Evolutionary conservation across 495 filamentous ascomycete genomes (phyloP), one percentile per base, ranked within the genome.

Genomic region (Lentithecium fluviatile): DNA sequence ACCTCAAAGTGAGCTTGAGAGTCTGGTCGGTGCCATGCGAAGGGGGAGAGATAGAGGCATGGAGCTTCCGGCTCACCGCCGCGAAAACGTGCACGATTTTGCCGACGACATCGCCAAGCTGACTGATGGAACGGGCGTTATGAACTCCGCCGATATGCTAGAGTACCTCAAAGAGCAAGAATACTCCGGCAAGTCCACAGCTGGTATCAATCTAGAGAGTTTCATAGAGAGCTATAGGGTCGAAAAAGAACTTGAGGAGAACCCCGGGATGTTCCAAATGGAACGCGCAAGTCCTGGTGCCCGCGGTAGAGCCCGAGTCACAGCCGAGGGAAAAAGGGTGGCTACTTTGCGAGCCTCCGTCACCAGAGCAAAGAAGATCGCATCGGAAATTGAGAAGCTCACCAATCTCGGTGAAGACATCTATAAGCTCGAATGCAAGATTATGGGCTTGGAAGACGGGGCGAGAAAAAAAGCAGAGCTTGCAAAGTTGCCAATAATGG

Each of bases 61-160:
- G 17, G 21, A 61, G 24, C 69, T 74, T 23, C 81, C 79, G 1
- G 32, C 63, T 1, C 64, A 68, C n/a, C 72, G 82, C 52, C 72
- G 46, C 6, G 65, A 57, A 7, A 46, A 63, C 6, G 38, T 63
- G 4, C 69, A 75, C 47, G 69, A 71, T 8, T 62, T 58, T 13
- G 46, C 70, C 0, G 24, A 68, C 0, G 47, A 63, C 2, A 46
- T 57, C 0, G 56, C 64, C 45, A 52, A 62, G n/a, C 46, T 62
- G 0, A 59, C 60, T 8, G 65, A 69, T 13, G 17, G 52, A 26
- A 55, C 55, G 2, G 15, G 60, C 11, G 36, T 52, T 23, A 56
- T 64, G 40, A 46, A 25, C 19, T 13, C 38, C 0, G 34, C 17
- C 3, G 50, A 56, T 12, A 13, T 37, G 5, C 8, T n/a, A 15